phyloP scores from a whole-genome alignment of 2,329 filamentous ascomycete species.

The Helminthosporium solani region DNA sequence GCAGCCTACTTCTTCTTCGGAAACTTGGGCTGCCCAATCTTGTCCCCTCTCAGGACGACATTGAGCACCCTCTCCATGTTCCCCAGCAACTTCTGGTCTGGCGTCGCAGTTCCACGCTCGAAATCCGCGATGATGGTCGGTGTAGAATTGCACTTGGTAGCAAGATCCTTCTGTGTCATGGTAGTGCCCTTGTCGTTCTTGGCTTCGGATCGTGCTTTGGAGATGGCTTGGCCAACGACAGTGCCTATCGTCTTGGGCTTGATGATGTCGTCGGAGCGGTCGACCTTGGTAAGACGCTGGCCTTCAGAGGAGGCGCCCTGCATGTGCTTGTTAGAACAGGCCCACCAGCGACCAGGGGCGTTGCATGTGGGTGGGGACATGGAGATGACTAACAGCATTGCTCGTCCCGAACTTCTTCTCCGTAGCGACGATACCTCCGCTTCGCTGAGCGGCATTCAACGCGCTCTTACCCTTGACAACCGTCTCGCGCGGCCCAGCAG shows the following conservation, averaged over 20 bases:
- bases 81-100: slow-evolving; percentile 79
- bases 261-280: slow-evolving; percentile 95
- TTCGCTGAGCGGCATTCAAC: slow-evolving; percentile 85
- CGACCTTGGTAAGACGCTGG: slow-evolving; percentile 95
- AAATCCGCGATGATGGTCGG: slow-evolving; percentile 78
- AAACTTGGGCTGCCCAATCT: slow-evolving; percentile 83
- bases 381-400: slow-evolving; percentile 68
- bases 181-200: slow-evolving; percentile 69
- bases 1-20: slow-evolving; percentile 61
- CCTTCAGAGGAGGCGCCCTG: slow-evolving; percentile 64
- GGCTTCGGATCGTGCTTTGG: slow-evolving; percentile 73
- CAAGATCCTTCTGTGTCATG: slow-evolving; percentile 88
- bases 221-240: slow-evolving; percentile 79
- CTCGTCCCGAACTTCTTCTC: slow-evolving; percentile 87
- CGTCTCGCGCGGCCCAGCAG: slow-evolving; percentile 71
- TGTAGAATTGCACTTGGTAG: slow-evolving; percentile 87
- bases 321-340: slow-evolving; percentile 10
- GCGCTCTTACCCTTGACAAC: slow-evolving; percentile 82
- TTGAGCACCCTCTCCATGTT: slow-evolving; percentile 83
- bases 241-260: slow-evolving; percentile 86
- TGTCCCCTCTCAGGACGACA: slow-evolving; percentile 79
- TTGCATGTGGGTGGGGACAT: slow-evolving; percentile 1
- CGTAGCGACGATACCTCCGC: slow-evolving; percentile 72
- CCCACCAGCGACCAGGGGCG: neutral
- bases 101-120: slow-evolving; percentile 74